A percentile compares a stretch with the other conserved stretches of the same genome.
Conservation (phyloP, 2,329 filamentous ascomycete species). For the Pestalotiopsis sp. region DNA sequence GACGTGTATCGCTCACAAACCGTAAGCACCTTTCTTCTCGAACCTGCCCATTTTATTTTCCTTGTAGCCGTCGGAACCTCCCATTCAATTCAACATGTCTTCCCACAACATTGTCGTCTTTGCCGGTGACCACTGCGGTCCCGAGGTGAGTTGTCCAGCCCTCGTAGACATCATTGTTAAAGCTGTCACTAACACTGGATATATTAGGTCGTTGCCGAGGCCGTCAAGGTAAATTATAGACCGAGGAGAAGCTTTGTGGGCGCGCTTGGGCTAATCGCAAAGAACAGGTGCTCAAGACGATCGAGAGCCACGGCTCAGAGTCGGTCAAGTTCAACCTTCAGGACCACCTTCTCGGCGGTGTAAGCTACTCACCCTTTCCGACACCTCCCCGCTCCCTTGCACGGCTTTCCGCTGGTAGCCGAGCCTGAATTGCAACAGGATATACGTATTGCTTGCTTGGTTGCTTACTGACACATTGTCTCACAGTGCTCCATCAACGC, state of each 20-base stretch:
- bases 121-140: conserved; percentile 81
- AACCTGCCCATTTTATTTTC: not conserved
- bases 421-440: too few species aligned
- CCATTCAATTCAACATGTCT: conserved; percentile 54
- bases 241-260: too few species aligned
- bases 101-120: conserved; percentile 80
- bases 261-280: not conserved
- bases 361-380: conserved; percentile 14
- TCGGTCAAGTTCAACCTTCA: conserved; percentile 83
- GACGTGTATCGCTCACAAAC: not conserved
- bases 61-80: conserved; percentile 1
- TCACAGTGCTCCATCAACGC: conserved; percentile 83
- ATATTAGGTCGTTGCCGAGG: conserved; percentile 73
- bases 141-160: conserved; percentile 62
- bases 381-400: conserved; percentile 8
- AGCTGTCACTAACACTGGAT: conserved; percentile 6
- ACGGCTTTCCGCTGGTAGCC: too few species aligned
- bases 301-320: conserved; percentile 72
- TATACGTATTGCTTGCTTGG: not conserved
- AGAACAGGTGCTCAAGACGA: conserved; percentile 71
- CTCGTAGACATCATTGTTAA: not conserved
- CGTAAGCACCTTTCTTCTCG: not conserved
- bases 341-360: conserved; percentile 87
- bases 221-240: conserved; percentile 67
- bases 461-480: not conserved